A percentile compares a stretch with the other conserved stretches of the same genome.
Conservation (phyloP, 371 early-diverging fungal species). For the Rozella allomycis region DNA sequence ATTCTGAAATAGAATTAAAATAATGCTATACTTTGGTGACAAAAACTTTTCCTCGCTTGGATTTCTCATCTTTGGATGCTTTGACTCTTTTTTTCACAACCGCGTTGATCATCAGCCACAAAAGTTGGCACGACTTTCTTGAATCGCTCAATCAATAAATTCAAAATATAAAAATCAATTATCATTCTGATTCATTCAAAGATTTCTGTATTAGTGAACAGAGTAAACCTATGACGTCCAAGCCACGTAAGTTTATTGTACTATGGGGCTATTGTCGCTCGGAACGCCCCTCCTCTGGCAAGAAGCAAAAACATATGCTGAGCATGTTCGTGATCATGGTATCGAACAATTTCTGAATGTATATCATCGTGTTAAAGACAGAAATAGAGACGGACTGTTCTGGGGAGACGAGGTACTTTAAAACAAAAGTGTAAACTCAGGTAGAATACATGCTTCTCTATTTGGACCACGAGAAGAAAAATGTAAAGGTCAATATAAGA, state of each 20-base stretch:
- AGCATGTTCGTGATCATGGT: slow-evolving; percentile 74
- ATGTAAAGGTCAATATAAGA: slow-evolving; percentile 49
- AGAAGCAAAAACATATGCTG: slow-evolving; percentile 59
- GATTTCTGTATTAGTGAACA: too few species aligned
- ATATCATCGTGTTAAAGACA: slow-evolving; percentile 51
- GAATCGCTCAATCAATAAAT: too few species aligned
- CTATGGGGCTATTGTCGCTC: slow-evolving; percentile 78
- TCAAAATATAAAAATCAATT: too few species aligned
- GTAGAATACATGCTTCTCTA: slow-evolving; percentile 78
- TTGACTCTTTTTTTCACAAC: too few species aligned
- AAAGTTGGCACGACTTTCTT: too few species aligned
- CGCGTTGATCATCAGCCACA: too few species aligned
- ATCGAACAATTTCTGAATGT: slow-evolving; percentile 79
- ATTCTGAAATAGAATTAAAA: too few species aligned
- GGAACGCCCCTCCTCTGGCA: slow-evolving; percentile 91
- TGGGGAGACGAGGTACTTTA: slow-evolving; percentile 88
- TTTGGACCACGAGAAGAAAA: slow-evolving; percentile 43
- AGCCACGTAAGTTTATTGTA: slow-evolving; percentile 24
- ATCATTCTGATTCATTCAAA: too few species aligned
- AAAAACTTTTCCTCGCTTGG: too few species aligned
- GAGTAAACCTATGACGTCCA: too few species aligned
- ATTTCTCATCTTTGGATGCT: too few species aligned
- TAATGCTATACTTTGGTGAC: too few species aligned
- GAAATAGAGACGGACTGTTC: slow-evolving; percentile 45
- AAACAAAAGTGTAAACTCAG: slow-evolving; percentile 11